phyloP scores from a whole-genome alignment of 371 early-diverging fungal genomes.

The Lichtheimia ornata region DNA sequence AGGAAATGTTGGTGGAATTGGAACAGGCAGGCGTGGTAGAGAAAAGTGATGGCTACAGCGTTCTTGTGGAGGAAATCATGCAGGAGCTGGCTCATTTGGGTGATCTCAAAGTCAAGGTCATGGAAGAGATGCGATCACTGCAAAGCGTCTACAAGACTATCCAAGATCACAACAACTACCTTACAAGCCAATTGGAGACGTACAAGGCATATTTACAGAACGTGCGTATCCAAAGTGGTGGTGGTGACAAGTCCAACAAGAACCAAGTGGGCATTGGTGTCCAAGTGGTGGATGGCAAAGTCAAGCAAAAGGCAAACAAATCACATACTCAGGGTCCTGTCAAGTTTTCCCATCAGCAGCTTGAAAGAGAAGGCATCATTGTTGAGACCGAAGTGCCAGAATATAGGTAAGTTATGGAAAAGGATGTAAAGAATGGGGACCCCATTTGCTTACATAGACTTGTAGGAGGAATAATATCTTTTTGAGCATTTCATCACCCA shows the following conservation, averaged over 20 bases:
- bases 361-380: conserved; percentile 90
- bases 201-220: conserved; percentile 93
- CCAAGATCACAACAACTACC: conserved; percentile 89
- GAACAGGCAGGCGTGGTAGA: conserved; percentile 71
- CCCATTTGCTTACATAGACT: not conserved
- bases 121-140: conserved; percentile 72
- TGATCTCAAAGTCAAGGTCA: conserved; percentile 79
- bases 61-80: conserved; percentile 83
- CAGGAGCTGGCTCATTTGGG: conserved; percentile 86
- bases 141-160: conserved; percentile 88
- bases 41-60: conserved; percentile 64
- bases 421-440: not conserved
- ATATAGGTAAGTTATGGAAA: conserved; percentile 50
- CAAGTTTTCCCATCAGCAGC: conserved; percentile 80
- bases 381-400: conserved; percentile 89
- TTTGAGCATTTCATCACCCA: conserved; percentile 82
- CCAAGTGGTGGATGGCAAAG: not conserved
- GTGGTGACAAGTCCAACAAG: conserved; percentile 27
- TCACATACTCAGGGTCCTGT: conserved; percentile 62
- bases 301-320: conserved; percentile 30
- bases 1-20: conserved; percentile 85
- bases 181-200: conserved; percentile 81
- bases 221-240: conserved; percentile 78
- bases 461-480: conserved; percentile 53
- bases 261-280: too few species aligned